Evolutionary conservation across 164 flowering plant species (phyloP), one percentile per base, ranked within the genome.

Genomic region (Sedum album): DNA sequence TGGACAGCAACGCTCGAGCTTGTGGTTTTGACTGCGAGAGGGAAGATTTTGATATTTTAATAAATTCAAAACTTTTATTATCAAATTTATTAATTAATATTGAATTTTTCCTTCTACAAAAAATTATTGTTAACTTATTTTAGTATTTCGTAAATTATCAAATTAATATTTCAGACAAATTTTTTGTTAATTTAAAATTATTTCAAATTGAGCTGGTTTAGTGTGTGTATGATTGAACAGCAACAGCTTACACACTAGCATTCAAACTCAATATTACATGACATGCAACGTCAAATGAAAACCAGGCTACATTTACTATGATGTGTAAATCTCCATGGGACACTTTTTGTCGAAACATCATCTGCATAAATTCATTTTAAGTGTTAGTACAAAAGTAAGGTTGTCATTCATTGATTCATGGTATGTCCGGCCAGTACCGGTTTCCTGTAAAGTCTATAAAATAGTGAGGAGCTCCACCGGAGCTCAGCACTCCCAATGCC

Each of bases 401-500:
- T 41, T 41, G 15, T 41, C 41, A 38, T 38, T 10, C 42, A 15
- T 44, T 44, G 20, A 6, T 21, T 53, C 60, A 53, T 2, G 62
- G 62, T 28, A 57, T 57, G 26, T 65, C 46, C 8, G 67, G 20
- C 67, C 48, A 20, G 1, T 66, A 35, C 65, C 53, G 30, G 35
- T 67, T 61, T 10, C 86, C 86, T 0, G 71, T 66, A 31, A 83
- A 26, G 60, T 83, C 84, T 11, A 83, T 38, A 20, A 63, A 78
- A 57, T 81, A 83, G 17, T 72, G 66, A 1, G 72, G 68, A 2
- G 35, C 66, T 11, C 82, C 86, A 25, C 71, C 42, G 0, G 80
- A 64, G 69, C 68, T 55, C 46, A 78, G 41, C 69, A 83, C 6
- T 0, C 86, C 80, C 81, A 83, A n/a, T 81, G 84, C 70, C 84